Evolutionary conservation across 1,139 yeast species (phyloP), one percentile per base, ranked within the genome.

Genomic region (Pichia sp.): DNA sequence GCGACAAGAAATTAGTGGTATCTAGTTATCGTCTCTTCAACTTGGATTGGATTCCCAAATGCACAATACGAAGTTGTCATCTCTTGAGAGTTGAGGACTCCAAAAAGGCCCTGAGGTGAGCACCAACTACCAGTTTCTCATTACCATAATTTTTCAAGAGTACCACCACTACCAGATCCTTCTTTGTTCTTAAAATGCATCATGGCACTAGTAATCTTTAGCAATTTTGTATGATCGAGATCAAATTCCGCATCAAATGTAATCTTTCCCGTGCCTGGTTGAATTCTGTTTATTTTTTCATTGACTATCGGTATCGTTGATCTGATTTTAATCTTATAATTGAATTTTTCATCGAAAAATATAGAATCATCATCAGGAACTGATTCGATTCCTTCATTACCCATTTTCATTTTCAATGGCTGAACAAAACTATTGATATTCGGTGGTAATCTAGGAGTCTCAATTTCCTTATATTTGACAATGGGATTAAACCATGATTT

Each of bases 11-110:
- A 16, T 16, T 16, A 2, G 23, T 16, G 23, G 23, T 16, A 16
- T 16, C 23, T 16, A 54, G 1, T 87, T 73, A 2, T 49, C 41
- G 11, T 61, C 53, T 81, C 90, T 86, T 57, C 86, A 95, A 6
- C 81, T 68, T 0, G 95, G 83, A 59, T 86, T 95, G 0, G 81
- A 69, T 31, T 16, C 1, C 23, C 23, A 16, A 16, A 16, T 16
- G 23, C 23, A 16, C 23, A 16, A 16, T 16, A 16, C 1, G 23
- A 16, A 16, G 23, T 16, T 16, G 23, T 2, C 23, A 16, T 2
- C 23, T 16, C 23, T 16, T 16, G 23, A 16, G 23, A 16, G 23
- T 16, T 16, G 23, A 16, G 23, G 23, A 16, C 23, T 16, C 23
- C 23, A 16, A 16, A 16, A 16, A 16, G 23, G 23, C 23, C 23